Evolutionary conservation across 345 rosid genomes (phyloP).

Genomic region (Salix suchowensis): DNA sequence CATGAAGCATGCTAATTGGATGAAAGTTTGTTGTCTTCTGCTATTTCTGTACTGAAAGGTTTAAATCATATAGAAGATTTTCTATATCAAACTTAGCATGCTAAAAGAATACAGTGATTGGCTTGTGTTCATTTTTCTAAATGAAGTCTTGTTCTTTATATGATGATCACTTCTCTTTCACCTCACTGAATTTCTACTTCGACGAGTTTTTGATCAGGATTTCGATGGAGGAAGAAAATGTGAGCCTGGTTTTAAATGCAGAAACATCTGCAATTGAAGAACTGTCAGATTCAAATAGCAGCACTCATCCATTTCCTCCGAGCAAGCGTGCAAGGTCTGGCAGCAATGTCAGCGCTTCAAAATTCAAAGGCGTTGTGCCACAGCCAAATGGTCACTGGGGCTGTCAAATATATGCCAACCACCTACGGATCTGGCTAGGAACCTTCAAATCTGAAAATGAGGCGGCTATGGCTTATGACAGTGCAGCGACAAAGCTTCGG

Average conservation of each 20-base stretch:
- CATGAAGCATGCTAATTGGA: background rate
- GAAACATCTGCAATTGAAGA: conserved; percentile 13
- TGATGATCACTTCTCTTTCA: background rate
- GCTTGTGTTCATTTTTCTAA: background rate
- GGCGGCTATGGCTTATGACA: conserved; percentile 69
- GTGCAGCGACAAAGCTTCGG: conserved; percentile 53
- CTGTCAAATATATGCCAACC: conserved; percentile 54
- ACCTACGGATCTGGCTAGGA: conserved; percentile 63
- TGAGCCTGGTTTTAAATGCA: conserved; percentile 21
- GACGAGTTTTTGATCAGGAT: background rate
- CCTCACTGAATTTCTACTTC: background rate
- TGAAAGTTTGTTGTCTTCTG: background rate
- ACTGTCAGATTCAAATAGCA: conserved; percentile 38
- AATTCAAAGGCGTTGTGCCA: conserved; percentile 57
- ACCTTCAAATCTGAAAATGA: conserved; percentile 55
- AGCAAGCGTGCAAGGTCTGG: conserved; percentile 21
- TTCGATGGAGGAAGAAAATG: conserved; percentile 23
- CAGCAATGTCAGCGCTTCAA: conserved; percentile 9
- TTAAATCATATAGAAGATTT: background rate
- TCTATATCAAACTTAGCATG: background rate
- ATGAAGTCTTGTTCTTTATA: background rate
- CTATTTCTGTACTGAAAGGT: background rate
- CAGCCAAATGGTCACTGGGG: conserved; percentile 70
- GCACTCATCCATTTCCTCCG: conserved; percentile 10
- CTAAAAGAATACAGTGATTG: background rate